Evolutionary conservation across 2,329 filamentous ascomycete genomes (phyloP), one percentile per base, ranked within the genome.

Genomic region (Alternaria gaisen): DNA sequence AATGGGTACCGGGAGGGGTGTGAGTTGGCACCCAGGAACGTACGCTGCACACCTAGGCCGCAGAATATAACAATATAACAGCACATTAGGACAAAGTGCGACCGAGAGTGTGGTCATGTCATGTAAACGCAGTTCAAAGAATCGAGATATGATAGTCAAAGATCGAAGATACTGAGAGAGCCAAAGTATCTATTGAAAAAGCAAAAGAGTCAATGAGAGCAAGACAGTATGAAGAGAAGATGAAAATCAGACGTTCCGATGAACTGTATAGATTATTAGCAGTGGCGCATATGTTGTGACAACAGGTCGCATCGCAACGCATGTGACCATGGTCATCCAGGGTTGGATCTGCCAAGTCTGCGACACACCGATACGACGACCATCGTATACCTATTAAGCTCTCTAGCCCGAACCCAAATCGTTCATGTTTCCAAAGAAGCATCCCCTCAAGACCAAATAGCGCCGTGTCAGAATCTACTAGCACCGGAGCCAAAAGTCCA

Each of bases 401-500:
- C 28, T 14, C 32, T 36, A 36, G 32, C 32, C 14, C 32, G 5
- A 14, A 36, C 12, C 2, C 14, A 36, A 36, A 36, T 36, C 32
- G 4, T 36, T 7, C 6, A 6, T 36, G 1, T 36, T 12, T 36
- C 16, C 32, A 50, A 36, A 36, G 30, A 50, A 24, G 46, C 46
- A 26, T 38, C 32, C 18, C 18, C 22, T 34, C 32, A 26, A 50
- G 30, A 30, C 30, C 30, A 36, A 12, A 20, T 50, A 26, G 46
- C 46, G 46, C 34, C 30, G 32, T 50, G 46, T 26, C 32, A 36
- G 46, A 50, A 5, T 8, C 20, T 38, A 11, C 46, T 50, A 50
- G 46, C 46, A 50, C 46, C 46, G 46, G 32, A 34, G 36, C 46
- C 46, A 36, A 50, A n/a, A 3, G 16, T 50, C 20, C 32, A 38